Conservation (phyloP, 192 early-diverging fungal species). For the Gonapodya prolifera region DNA sequence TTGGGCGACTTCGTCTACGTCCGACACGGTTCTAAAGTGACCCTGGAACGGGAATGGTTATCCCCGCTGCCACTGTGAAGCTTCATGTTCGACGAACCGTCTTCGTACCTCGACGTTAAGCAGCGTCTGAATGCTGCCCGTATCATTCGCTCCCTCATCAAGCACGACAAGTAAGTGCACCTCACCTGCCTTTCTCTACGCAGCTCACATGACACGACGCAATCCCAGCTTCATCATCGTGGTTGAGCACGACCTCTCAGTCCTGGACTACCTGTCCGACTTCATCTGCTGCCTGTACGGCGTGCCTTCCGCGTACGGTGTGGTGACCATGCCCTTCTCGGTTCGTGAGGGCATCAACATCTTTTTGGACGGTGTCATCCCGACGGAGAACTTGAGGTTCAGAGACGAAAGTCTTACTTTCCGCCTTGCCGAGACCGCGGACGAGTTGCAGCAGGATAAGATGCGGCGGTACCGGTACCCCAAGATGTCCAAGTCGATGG, state of each 20-base stretch:
- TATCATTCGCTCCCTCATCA: slow-evolving; percentile 75
- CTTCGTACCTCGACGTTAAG: slow-evolving; percentile 95
- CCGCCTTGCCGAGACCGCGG: slow-evolving; percentile 79
- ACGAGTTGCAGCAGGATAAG: slow-evolving; percentile 44
- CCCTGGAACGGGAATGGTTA: background rate
- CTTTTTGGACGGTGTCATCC: slow-evolving; percentile 92
- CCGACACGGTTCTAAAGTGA: background rate
- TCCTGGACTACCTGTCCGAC: slow-evolving; percentile 95
- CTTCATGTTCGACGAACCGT: slow-evolving; percentile 99
- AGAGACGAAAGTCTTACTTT: slow-evolving; percentile 90
- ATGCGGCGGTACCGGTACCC: slow-evolving; percentile 75
- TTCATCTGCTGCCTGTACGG: slow-evolving; percentile 98
- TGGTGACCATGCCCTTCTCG: slow-evolving; percentile 91
- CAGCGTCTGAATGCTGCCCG: slow-evolving; percentile 94
- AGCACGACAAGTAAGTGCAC: slow-evolving; percentile 29
- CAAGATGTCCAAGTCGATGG: slow-evolving; percentile 67
- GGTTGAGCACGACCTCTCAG: slow-evolving; percentile 97
- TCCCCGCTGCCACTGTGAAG: no score
- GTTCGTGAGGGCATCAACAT: slow-evolving; percentile 97
- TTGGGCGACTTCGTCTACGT: background rate
- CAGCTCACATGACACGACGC: background rate
- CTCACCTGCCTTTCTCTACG: background rate
- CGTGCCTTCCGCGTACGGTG: slow-evolving; percentile 88
- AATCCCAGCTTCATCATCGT: slow-evolving; percentile 70
- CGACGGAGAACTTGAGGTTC: slow-evolving; percentile 98